Percentiles rank a stretch among this genome's conserved stretches.
These are phyloP conservation scores for Sutorius australiensis DNA, from an alignment of 768 basidiomycete species.

Conservation along the genomic window DNA sequence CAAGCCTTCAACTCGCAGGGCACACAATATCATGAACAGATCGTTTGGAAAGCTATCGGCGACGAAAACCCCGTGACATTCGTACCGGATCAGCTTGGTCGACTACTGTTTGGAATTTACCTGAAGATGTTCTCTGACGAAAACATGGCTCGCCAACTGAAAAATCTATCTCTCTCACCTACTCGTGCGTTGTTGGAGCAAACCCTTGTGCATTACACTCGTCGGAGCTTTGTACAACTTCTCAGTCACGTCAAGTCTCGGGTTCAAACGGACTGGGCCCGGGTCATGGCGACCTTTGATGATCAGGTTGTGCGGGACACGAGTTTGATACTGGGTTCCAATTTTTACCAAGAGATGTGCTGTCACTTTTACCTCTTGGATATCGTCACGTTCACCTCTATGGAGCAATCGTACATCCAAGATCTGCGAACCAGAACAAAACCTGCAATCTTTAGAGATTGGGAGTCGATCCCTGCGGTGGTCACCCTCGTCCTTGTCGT, in stretches of 20 bases:
- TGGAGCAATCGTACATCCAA: constrained; percentile 12
- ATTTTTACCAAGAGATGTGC: constrained; percentile 46
- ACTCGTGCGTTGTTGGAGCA: constrained; percentile 2
- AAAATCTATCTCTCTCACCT: constrained; percentile 1
- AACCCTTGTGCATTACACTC: constrained; percentile 41
- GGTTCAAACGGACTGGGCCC: constrained; percentile 40
- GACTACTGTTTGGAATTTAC: constrained; percentile 26
- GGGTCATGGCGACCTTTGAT: constrained; percentile 36
- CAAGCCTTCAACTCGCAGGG: not conserved
- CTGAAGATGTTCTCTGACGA: constrained; percentile 31
- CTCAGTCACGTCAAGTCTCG: constrained; percentile 39
- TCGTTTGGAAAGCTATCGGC: constrained; percentile 25
- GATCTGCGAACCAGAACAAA: constrained; percentile 4
- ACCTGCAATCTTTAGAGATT: constrained; percentile 28
- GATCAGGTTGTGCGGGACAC: constrained; percentile 6
- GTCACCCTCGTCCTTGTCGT: constrained; percentile 33
- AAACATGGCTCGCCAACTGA: constrained; percentile 12
- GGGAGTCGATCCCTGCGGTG: constrained; percentile 27
- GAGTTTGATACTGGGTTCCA: constrained; percentile 22
- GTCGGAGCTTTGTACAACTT: constrained; percentile 46
- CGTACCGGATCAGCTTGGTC: constrained; percentile 23
- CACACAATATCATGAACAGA: constrained; percentile 20
- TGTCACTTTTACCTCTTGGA: constrained; percentile 40
- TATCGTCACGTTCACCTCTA: constrained; percentile 31
- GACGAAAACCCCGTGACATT: constrained; percentile 14